Evolutionary conservation across 768 basidiomycete species (phyloP).

Genomic region (Hemileccinum impolitum): DNA sequence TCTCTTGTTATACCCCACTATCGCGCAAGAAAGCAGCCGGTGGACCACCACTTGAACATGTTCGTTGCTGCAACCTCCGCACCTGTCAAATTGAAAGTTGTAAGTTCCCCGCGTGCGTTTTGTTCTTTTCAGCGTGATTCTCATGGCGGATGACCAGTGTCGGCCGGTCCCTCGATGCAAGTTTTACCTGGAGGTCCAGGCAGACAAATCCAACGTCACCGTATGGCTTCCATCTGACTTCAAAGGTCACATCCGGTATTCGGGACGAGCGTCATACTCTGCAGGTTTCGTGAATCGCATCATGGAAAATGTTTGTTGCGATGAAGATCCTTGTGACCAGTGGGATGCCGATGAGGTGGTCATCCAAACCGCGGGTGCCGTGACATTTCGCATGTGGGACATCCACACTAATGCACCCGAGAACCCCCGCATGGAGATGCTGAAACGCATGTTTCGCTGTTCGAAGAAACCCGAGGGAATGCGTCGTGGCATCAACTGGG

Average conservation of each 20-base stretch:
- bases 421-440: slow-evolving; percentile 54
- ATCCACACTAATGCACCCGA: slow-evolving; percentile 63
- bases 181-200: slow-evolving; percentile 64
- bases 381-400: slow-evolving; percentile 81
- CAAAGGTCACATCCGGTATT: slow-evolving; percentile 58
- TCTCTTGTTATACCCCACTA: slow-evolving; percentile 75
- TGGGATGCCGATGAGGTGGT: slow-evolving; percentile 58
- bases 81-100: slow-evolving; percentile 69
- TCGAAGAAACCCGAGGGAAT: slow-evolving; percentile 48
- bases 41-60: slow-evolving; percentile 71
- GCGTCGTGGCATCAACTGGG: slow-evolving; percentile 59
- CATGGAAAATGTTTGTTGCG: slow-evolving; percentile 48
- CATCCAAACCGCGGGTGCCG: slow-evolving; percentile 54
- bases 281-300: slow-evolving; percentile 74
- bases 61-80: slow-evolving; percentile 50
- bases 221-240: slow-evolving; percentile 81
- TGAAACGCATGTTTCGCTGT: slow-evolving; percentile 63
- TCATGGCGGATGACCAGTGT: slow-evolving; percentile 40
- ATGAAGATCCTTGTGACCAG: slow-evolving; percentile 35
- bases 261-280: slow-evolving; percentile 55
- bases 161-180: slow-evolving; percentile 50
- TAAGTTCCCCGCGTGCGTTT: slow-evolving; percentile 37
- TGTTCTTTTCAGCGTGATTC: background rate
- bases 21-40: slow-evolving; percentile 69
- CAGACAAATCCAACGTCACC: slow-evolving; percentile 64